phyloP scores from a whole-genome alignment of 106 monocot species.

The Apostasia ramifera region DNA sequence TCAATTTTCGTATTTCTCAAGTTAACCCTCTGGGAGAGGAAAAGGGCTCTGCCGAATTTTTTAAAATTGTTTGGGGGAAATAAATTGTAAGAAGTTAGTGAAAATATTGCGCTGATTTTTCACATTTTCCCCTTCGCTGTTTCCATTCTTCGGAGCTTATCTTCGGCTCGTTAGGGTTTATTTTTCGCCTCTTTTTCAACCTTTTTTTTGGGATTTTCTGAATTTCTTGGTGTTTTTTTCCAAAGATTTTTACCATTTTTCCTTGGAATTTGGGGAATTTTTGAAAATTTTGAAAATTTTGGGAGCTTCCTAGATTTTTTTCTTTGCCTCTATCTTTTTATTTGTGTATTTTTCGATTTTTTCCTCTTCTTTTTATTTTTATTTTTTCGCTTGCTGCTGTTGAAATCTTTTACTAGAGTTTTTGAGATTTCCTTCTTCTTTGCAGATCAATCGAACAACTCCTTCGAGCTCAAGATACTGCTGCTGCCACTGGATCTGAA shows the following conservation, averaged over 20 bases:
- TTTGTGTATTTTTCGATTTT: conserved; percentile 8
- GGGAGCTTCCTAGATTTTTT: conserved; percentile 15
- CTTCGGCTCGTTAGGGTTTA: conserved; percentile 1
- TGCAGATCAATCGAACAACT: no score
- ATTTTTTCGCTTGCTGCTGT: conserved; percentile 4
- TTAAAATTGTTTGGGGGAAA: conserved; percentile 8
- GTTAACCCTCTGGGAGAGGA: conserved; percentile 2
- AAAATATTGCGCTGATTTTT: conserved; percentile 26
- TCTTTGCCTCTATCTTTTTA: conserved; percentile 5
- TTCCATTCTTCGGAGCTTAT: conserved; percentile 4
- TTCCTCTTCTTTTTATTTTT: neutral
- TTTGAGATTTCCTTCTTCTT: neutral
- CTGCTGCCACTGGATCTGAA: neutral
- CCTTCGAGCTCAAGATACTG: neutral
- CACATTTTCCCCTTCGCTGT: conserved; percentile 22
- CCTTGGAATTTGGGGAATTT: conserved; percentile 24
- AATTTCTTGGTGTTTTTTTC: conserved; percentile 9
- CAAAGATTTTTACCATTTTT: neutral
- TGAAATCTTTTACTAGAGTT: conserved; percentile 3
- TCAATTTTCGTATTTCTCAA: conserved; percentile 3
- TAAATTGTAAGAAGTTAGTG: conserved; percentile 5
- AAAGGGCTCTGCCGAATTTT: conserved; percentile 11
- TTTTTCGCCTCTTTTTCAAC: conserved; percentile 8
- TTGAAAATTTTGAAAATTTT: conserved; percentile 21
- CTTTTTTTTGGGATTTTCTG: conserved; percentile 10